Percentiles rank a stretch among this genome's conserved stretches.
Evolutionary conservation across 441 rosid genomes (phyloP).

Genomic region (Hura crepitans): DNA sequence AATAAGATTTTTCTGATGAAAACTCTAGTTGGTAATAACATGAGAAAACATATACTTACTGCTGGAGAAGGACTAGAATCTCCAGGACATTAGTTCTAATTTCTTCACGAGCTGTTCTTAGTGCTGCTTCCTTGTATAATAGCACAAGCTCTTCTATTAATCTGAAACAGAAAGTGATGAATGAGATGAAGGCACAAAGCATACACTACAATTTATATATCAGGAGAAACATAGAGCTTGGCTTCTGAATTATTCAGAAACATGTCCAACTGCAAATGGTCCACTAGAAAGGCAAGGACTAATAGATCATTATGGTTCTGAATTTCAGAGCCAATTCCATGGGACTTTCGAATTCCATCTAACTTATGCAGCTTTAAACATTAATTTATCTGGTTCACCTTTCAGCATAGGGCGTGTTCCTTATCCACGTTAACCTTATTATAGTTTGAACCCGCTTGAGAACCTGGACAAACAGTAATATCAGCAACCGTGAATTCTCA

Average conservation of each 20-base stretch:
- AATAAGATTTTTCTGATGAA: not conserved
- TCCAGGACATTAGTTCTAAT: constrained; percentile 51
- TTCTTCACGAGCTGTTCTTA: constrained; percentile 54
- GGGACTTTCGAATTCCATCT: constrained; percentile 1
- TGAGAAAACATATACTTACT: constrained; percentile 37
- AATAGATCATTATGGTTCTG: not conserved
- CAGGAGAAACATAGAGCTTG: too few relatives aligned
- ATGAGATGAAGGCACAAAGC: not conserved
- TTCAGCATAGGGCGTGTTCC: constrained; percentile 59
- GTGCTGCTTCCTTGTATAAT: constrained; percentile 63
- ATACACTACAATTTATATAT: not conserved
- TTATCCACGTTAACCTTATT: constrained; percentile 70
- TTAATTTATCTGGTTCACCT: constrained; percentile 41
- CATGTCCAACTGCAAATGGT: too few relatives aligned
- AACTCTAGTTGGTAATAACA: not conserved
- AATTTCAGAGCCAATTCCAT: not conserved
- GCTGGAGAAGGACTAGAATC: constrained; percentile 52
- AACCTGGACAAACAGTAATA: constrained; percentile 46
- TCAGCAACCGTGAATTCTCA: not conserved
- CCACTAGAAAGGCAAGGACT: not conserved
- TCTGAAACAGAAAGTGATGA: constrained; percentile 34
- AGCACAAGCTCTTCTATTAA: constrained; percentile 70
- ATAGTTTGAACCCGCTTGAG: constrained; percentile 53
- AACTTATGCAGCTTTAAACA: not conserved
- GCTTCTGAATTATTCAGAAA: too few relatives aligned